Percentiles rank a stretch among this genome's conserved stretches.
phyloP scores from a whole-genome alignment of 2,329 filamentous ascomycete species.

The Sporothrix pseudoabietina region DNA sequence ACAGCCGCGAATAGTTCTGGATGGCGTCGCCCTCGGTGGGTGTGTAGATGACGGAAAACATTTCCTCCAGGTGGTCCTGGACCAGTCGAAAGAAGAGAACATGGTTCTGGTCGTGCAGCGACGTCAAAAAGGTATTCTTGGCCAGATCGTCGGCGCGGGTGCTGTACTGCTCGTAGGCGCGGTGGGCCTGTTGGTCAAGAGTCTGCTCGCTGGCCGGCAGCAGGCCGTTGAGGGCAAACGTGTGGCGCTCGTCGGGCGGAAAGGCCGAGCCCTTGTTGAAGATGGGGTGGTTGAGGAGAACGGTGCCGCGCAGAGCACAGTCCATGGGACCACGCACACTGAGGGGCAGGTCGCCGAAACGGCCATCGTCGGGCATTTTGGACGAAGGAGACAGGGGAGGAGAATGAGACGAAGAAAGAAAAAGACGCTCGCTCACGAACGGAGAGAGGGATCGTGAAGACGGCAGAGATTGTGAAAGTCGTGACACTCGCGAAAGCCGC shows the following conservation, averaged over 20 bases:
- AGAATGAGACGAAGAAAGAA: not conserved
- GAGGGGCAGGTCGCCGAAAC: constrained; percentile 51
- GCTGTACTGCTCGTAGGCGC: constrained; percentile 80
- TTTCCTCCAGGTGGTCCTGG: constrained; percentile 77
- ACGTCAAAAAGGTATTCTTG: constrained; percentile 87
- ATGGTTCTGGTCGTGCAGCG: constrained; percentile 81
- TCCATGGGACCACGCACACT: constrained; percentile 53
- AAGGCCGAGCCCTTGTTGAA: constrained; percentile 88
- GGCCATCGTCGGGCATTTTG: constrained; percentile 29
- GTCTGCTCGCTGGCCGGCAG: constrained; percentile 73
- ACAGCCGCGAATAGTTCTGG: constrained; percentile 76
- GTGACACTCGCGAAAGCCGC: not conserved
- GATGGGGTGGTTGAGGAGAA: constrained; percentile 64
- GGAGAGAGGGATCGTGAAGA: not conserved
- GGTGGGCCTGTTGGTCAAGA: constrained; percentile 72
- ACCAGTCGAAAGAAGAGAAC: constrained; percentile 80
- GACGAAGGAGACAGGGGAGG: not conserved
- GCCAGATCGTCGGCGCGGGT: constrained; percentile 65
- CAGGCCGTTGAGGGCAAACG: constrained; percentile 72
- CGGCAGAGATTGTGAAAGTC: not conserved
- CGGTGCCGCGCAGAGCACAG: constrained; percentile 53
- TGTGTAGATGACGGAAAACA: constrained; percentile 90
- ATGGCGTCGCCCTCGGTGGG: constrained; percentile 90
- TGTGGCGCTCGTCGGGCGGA: constrained; percentile 64
- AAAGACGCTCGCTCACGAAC: no score